phyloP scores from a whole-genome alignment of 2,329 filamentous ascomycete species.

The Cercospora sp. region DNA sequence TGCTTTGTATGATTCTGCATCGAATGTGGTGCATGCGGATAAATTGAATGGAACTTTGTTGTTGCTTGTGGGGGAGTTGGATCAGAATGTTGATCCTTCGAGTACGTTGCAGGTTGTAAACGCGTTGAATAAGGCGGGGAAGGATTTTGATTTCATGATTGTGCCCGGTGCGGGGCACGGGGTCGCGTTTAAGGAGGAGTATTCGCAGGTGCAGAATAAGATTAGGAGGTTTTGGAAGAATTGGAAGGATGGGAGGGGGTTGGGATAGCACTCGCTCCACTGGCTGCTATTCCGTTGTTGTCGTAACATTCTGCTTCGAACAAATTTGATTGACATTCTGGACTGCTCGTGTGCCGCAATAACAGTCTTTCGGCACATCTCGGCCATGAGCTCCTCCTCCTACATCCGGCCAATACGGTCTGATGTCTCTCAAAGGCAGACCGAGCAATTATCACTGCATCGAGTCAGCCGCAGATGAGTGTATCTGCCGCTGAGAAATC shows the following conservation, averaged over 20 bases:
- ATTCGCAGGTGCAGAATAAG: slow-evolving; percentile 6
- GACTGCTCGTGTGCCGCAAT: too few relatives aligned
- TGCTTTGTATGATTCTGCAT: slow-evolving; percentile 2
- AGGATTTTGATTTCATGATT: slow-evolving; percentile 15
- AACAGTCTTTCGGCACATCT: too few relatives aligned
- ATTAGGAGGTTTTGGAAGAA: slow-evolving; percentile 12
- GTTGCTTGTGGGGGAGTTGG: slow-evolving; percentile 15
- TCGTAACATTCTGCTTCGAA: too few relatives aligned
- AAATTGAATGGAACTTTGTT: slow-evolving; percentile 9
- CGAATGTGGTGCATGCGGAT: slow-evolving; percentile 15
- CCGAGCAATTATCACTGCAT: too few relatives aligned
- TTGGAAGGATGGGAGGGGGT: slow-evolving; percentile 5
- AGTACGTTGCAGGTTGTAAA: slow-evolving; percentile 18
- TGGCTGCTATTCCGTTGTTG: too few relatives aligned
- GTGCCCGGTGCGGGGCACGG: slow-evolving; percentile 13
- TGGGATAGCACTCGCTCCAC: neutral
- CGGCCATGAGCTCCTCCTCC: too few relatives aligned
- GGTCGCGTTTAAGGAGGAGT: neutral
- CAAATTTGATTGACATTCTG: too few relatives aligned
- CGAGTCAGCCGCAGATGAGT: too few relatives aligned
- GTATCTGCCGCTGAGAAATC: too few relatives aligned
- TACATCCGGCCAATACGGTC: too few relatives aligned
- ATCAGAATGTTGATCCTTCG: slow-evolving; percentile 15
- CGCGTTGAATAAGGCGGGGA: slow-evolving; percentile 16
- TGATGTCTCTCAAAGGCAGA: too few relatives aligned